A percentile compares a stretch with the other conserved stretches of the same genome.
phyloP scores from a whole-genome alignment of 441 rosid species.

The Adansonia madagascariensis region DNA sequence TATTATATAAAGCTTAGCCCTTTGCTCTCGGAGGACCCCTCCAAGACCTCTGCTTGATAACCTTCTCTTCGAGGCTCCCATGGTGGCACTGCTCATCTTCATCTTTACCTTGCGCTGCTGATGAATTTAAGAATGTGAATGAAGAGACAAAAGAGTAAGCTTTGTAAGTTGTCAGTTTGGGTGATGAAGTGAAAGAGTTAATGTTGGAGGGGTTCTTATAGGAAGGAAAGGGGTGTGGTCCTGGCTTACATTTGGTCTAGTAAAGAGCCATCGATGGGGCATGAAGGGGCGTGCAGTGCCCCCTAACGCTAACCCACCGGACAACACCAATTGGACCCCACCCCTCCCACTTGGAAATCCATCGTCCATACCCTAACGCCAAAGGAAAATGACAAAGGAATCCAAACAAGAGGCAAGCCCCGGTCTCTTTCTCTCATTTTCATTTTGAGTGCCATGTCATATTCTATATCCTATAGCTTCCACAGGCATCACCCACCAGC shows the following conservation, averaged over 20 bases:
- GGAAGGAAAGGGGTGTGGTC: conserved; percentile 45
- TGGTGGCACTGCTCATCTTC: conserved; percentile 62
- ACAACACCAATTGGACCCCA: conserved; percentile 49
- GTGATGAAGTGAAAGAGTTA: conserved; percentile 23
- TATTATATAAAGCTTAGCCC: conserved; percentile 57
- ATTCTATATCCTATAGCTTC: conserved; percentile 21
- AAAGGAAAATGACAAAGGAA: conserved; percentile 18
- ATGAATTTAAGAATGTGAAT: background rate
- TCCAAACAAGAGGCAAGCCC: background rate
- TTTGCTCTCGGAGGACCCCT: conserved; percentile 63
- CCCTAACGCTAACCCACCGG: conserved; percentile 51
- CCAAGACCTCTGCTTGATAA: conserved; percentile 76
- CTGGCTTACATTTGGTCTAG: conserved; percentile 48
- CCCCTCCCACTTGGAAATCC: conserved; percentile 41
- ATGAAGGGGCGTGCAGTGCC: conserved; percentile 71
- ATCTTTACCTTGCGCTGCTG: conserved; percentile 18
- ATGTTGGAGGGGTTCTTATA: conserved; percentile 37
- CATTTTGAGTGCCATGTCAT: conserved; percentile 29
- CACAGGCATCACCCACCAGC: conserved; percentile 45
- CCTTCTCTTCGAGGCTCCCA: conserved; percentile 81
- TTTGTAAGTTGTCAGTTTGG: conserved; percentile 17
- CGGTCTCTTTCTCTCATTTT: background rate
- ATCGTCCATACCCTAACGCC: conserved; percentile 23
- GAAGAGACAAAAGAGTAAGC: conserved; percentile 11
- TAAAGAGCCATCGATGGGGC: conserved; percentile 74